Percentiles rank a stretch among this genome's conserved stretches.
These are phyloP conservation scores for Meyerozyma sp. DNA, from an alignment of 1,139 yeast species.

Conservation along the genomic window DNA sequence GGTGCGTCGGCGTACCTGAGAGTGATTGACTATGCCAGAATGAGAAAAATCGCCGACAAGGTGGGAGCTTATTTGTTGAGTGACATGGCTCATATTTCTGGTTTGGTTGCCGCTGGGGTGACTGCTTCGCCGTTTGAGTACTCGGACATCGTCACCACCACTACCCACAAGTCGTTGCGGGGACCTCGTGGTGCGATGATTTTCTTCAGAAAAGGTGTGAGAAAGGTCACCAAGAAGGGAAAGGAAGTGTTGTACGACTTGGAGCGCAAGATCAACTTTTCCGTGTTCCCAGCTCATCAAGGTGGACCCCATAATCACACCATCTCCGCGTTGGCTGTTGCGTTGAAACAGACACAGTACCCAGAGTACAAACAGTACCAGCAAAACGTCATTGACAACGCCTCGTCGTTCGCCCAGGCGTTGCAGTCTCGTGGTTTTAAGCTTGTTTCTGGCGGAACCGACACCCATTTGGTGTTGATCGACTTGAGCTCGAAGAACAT, in stretches of 20 bases:
- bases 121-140: conserved; percentile 94
- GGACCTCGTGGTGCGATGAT: conserved; percentile 99
- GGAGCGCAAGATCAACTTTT: conserved; percentile 93
- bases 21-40: conserved; percentile 88
- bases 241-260: conserved; percentile 83
- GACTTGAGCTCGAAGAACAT: conserved; percentile 84
- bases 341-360: conserved; percentile 87
- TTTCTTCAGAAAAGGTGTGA: conserved; percentile 94
- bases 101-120: conserved; percentile 93
- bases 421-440: conserved; percentile 69
- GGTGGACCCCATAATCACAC: conserved; percentile 99
- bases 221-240: conserved; percentile 88
- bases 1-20: conserved; percentile 98
- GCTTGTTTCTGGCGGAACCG: conserved; percentile 91
- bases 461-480: conserved; percentile 91
- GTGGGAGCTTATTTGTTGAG: conserved; percentile 95
- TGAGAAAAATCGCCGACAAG: conserved; percentile 94
- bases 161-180: conserved; percentile 96
- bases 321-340: conserved; percentile 94
- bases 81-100: conserved; percentile 98
- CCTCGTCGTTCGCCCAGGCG: conserved; percentile 74
- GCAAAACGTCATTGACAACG: conserved; percentile 81
- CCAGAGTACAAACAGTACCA: conserved; percentile 93
- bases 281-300: conserved; percentile 99
- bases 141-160: conserved; percentile 96